Base-by-base conservation (phyloP, 1,139 yeast genomes). In the Blastobotrys indianensis region DNA sequence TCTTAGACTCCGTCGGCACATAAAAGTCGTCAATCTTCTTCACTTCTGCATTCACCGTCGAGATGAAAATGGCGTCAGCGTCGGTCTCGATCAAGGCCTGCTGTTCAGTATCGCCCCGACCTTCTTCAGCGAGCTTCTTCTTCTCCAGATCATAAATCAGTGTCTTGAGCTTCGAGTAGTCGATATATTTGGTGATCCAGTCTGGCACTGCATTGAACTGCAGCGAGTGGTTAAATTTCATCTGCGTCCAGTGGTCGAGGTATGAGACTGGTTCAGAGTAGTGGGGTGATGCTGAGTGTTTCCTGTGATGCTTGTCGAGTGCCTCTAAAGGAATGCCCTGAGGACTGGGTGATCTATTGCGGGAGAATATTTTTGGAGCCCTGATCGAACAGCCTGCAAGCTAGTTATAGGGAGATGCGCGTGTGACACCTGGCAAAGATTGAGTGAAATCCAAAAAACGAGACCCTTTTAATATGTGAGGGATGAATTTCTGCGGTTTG, bases 201-300 rank as follows among this genome's bases (percentile, higher is more conserved):
- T 83, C 92, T 4, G 92, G 90, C 32, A 83, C 90, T 17, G 86
- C 85, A 62, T 83, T 83, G 65, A 83, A 81, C 64, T 82, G 85
- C 47, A 83, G 70, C 33, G 87, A 79, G 55, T 81, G 85, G 42
- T 83, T 75, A 62, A 83, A 83, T 71, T 83, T 83, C 92, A 83
- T 83, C n/a, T 17, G 23, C 13, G 39, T 16, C 47, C 44, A 38
- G 39, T 34, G 17, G 28, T 39, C 41, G 32, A 42, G 25, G 17
- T 12, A 36, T 15, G 36, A 25, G n/a, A n/a, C n/a, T n/a, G n/a
- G n/a, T 15, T 28, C 11, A 15, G 8, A 8, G 9, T 32, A 10
- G 17, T 32, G 39, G 25, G 25, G 25, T 20, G 25, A 20, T 20
- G 25, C 25, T 20, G 25, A 20, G 8, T 11, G 40, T 10, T 28